A percentile compares a stretch with the other conserved stretches of the same genome.
phyloP scores from a whole-genome alignment of 2,329 filamentous ascomycete species.

The Knoxdaviesia proteae region DNA sequence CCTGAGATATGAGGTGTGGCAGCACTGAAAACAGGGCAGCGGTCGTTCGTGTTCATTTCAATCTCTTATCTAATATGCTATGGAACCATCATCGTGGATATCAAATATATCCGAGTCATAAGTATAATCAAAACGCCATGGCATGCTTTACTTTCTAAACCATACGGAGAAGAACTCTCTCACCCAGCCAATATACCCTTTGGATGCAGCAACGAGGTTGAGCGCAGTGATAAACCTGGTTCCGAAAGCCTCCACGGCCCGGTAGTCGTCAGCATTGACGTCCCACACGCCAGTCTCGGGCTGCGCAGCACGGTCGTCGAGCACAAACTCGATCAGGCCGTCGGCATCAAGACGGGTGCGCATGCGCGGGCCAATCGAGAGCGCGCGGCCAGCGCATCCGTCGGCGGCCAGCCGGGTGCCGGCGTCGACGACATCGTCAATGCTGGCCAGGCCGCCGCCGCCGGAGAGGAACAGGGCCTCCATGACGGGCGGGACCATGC shows the following conservation, averaged over 20 bases:
- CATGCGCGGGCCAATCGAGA: constrained; percentile 36
- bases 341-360: constrained; percentile 13
- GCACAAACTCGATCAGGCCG: constrained; percentile 4
- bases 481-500: constrained; percentile 21
- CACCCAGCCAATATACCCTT: too few species aligned
- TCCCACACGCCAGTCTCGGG: constrained; percentile 33
- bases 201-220: constrained; percentile 20
- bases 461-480: constrained; percentile 26
- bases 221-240: constrained; percentile 30
- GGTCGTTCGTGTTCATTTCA: too few species aligned
- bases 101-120: too few species aligned
- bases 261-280: constrained; percentile 35
- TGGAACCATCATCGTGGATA: too few species aligned
- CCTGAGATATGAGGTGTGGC: too few species aligned
- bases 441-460: constrained; percentile 22
- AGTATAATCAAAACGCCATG: too few species aligned
- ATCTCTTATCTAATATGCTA: too few species aligned
- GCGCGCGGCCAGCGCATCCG: constrained; percentile 28
- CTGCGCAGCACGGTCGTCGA: constrained; percentile 11
- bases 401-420: constrained; percentile 40
- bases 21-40: too few species aligned
- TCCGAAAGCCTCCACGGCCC: constrained; percentile 33
- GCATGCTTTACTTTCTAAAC: too few species aligned
- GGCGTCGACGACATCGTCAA: constrained; percentile 42
- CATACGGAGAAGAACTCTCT: too few species aligned